Evolutionary conservation across 495 filamentous ascomycete genomes (phyloP).

Genomic region (Penicillium cinerascens): DNA sequence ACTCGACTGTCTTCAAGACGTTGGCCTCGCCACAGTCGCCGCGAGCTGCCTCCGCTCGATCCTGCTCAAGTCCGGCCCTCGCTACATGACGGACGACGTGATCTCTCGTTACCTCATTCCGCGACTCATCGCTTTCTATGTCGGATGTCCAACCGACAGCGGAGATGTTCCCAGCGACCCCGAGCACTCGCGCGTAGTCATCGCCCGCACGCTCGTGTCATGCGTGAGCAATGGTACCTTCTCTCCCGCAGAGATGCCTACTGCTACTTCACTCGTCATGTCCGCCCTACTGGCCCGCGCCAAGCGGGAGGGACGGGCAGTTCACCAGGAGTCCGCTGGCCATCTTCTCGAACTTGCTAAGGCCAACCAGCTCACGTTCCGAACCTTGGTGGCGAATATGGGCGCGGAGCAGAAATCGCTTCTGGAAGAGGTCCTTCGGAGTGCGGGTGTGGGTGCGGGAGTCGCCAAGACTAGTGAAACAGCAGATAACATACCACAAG

Average conservation of each 20-base stretch:
- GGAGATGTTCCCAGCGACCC: slow-evolving; percentile 60
- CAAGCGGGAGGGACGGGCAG: slow-evolving; percentile 39
- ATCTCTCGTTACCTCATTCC: slow-evolving; percentile 74
- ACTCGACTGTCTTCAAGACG: slow-evolving; percentile 78
- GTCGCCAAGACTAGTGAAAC: slow-evolving; percentile 21
- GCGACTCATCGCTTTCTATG: slow-evolving; percentile 69
- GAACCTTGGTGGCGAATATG: slow-evolving; percentile 69
- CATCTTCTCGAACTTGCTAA: slow-evolving; percentile 79
- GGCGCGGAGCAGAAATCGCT: slow-evolving; percentile 65
- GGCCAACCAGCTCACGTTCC: slow-evolving; percentile 67
- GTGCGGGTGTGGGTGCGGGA: slow-evolving; percentile 43
- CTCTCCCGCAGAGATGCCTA: slow-evolving; percentile 44
- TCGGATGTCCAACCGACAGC: slow-evolving; percentile 54
- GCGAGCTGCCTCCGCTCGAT: slow-evolving; percentile 83
- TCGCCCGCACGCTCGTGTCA: slow-evolving; percentile 68
- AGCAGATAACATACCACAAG: slow-evolving; percentile 43
- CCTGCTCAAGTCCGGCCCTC: slow-evolving; percentile 61
- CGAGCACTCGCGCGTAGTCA: slow-evolving; percentile 63
- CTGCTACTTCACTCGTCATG: slow-evolving; percentile 69
- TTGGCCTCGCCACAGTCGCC: slow-evolving; percentile 78
- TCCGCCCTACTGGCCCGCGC: slow-evolving; percentile 78
- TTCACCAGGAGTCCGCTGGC: slow-evolving; percentile 67
- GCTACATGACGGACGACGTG: slow-evolving; percentile 65
- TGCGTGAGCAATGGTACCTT: slow-evolving; percentile 58
- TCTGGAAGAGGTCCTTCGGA: slow-evolving; percentile 78